Percentiles rank a stretch among this genome's conserved stretches.
These are phyloP conservation scores for Vishniacozyma victoriae DNA, from an alignment of 768 basidiomycete genomes.

Conservation along the genomic window DNA sequence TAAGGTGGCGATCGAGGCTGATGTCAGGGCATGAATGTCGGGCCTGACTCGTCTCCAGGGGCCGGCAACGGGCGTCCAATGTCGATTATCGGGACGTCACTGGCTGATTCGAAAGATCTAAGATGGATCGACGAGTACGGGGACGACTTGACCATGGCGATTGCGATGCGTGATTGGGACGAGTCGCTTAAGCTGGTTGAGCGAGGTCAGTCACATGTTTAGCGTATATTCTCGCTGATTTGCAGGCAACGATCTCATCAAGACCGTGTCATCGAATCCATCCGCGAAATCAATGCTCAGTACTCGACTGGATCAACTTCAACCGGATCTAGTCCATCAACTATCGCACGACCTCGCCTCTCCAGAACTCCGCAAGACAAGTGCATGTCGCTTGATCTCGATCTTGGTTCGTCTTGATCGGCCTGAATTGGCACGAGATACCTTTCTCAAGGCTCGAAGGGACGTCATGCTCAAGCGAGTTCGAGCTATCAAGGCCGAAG, in stretches of 20 bases:
- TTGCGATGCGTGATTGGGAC: slow-evolving; percentile 81
- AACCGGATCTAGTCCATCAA: slow-evolving; percentile 62
- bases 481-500: slow-evolving; percentile 84
- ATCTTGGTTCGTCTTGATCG: slow-evolving; percentile 70
- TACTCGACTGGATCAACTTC: slow-evolving; percentile 60
- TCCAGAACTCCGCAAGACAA: slow-evolving; percentile 69
- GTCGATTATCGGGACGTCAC: slow-evolving; percentile 59
- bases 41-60: too few species aligned
- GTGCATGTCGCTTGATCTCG: slow-evolving; percentile 63
- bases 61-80: slow-evolving; percentile 54
- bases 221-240: slow-evolving; percentile 1
- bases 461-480: slow-evolving; percentile 68
- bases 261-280: slow-evolving; percentile 38
- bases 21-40: too few species aligned
- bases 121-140: slow-evolving; percentile 87
- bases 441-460: slow-evolving; percentile 73
- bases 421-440: slow-evolving; percentile 68
- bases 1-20: too few species aligned
- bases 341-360: slow-evolving; percentile 69
- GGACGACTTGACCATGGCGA: slow-evolving; percentile 84
- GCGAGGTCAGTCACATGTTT: slow-evolving; percentile 55
- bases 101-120: slow-evolving; percentile 59
- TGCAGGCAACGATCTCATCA: slow-evolving; percentile 44
- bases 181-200: slow-evolving; percentile 79
- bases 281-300: slow-evolving; percentile 45